phyloP scores from a whole-genome alignment of 352 stramenopile species.

The Peronospora farinosa region DNA sequence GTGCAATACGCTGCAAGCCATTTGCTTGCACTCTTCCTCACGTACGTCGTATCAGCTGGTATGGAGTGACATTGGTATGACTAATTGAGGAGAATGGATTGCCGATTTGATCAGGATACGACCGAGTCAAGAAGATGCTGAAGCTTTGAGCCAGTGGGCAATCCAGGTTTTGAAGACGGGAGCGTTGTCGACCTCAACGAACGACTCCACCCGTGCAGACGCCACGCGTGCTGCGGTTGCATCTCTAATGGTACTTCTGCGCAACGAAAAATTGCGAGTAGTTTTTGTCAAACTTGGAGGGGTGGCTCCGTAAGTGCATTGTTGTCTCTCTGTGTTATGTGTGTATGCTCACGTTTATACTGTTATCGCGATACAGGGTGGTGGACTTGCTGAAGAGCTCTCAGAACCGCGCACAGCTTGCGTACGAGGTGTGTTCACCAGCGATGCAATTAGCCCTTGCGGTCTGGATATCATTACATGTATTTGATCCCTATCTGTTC shows the following conservation, averaged over 20 bases:
- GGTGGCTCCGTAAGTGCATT: slow-evolving; percentile 76
- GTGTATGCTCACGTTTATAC: slow-evolving; percentile 1
- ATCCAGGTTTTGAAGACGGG: slow-evolving; percentile 70
- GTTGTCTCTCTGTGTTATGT: slow-evolving; percentile 1
- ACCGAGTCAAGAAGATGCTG: slow-evolving; percentile 70
- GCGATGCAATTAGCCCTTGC: background rate
- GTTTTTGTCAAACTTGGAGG: slow-evolving; percentile 89
- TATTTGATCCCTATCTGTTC: slow-evolving; percentile 1
- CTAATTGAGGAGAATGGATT: background rate
- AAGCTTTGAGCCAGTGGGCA: slow-evolving; percentile 70
- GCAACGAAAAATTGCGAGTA: slow-evolving; percentile 80
- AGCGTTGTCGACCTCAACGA: slow-evolving; percentile 40
- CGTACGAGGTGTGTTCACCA: slow-evolving; percentile 82
- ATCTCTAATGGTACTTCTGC: slow-evolving; percentile 89
- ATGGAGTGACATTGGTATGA: background rate
- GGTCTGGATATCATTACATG: background rate
- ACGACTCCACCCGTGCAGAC: slow-evolving; percentile 63
- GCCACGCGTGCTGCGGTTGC: slow-evolving; percentile 83
- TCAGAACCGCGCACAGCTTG: slow-evolving; percentile 88
- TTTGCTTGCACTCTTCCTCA: slow-evolving; percentile 80
- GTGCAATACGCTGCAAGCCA: slow-evolving; percentile 77
- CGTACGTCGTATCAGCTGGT: slow-evolving; percentile 29
- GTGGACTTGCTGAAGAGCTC: slow-evolving; percentile 72
- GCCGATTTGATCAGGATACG: slow-evolving; percentile 50
- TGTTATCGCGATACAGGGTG: slow-evolving; percentile 29